Evolutionary conservation across 257 asterid species (phyloP).

Genomic region (Gentiana dahurica): DNA sequence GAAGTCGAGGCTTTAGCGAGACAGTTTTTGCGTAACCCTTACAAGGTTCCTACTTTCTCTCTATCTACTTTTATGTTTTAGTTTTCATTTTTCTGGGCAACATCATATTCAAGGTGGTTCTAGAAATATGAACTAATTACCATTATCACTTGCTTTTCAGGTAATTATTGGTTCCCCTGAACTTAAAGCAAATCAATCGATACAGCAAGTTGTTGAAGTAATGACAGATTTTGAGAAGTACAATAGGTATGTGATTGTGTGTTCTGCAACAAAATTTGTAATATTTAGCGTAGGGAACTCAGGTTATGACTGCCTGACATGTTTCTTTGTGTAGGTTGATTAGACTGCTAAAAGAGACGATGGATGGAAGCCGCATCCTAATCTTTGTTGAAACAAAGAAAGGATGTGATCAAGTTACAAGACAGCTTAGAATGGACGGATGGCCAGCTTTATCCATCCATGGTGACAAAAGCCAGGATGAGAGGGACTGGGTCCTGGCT

Average conservation of each 20-base stretch:
- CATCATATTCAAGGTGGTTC: too few species aligned
- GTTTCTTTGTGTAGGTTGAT: slow-evolving; percentile 44
- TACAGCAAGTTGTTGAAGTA: slow-evolving; percentile 68
- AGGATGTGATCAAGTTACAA: slow-evolving; percentile 86
- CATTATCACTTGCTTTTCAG: slow-evolving; percentile 20
- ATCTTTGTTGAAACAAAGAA: slow-evolving; percentile 88
- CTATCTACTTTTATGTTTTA: slow-evolving; percentile 5
- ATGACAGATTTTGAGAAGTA: slow-evolving; percentile 78
- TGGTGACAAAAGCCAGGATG: slow-evolving; percentile 88
- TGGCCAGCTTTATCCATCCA: slow-evolving; percentile 95
- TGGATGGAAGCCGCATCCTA: slow-evolving; percentile 79
- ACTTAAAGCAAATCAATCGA: slow-evolving; percentile 80
- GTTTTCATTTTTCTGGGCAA: background rate
- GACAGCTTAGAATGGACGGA: slow-evolving; percentile 86
- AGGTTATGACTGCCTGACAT: slow-evolving; percentile 19
- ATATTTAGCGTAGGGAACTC: slow-evolving; percentile 2
- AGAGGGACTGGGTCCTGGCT: slow-evolving; percentile 89
- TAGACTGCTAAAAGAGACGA: slow-evolving; percentile 59
- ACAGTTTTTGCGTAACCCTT: slow-evolving; percentile 72
- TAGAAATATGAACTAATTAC: background rate
- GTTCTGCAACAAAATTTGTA: background rate
- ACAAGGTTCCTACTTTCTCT: slow-evolving; percentile 40
- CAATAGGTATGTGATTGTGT: slow-evolving; percentile 44
- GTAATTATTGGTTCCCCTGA: slow-evolving; percentile 71
- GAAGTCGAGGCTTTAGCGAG: slow-evolving; percentile 83